Conservation (phyloP, 176 grass and related monocot species). For the Canna indica region DNA sequence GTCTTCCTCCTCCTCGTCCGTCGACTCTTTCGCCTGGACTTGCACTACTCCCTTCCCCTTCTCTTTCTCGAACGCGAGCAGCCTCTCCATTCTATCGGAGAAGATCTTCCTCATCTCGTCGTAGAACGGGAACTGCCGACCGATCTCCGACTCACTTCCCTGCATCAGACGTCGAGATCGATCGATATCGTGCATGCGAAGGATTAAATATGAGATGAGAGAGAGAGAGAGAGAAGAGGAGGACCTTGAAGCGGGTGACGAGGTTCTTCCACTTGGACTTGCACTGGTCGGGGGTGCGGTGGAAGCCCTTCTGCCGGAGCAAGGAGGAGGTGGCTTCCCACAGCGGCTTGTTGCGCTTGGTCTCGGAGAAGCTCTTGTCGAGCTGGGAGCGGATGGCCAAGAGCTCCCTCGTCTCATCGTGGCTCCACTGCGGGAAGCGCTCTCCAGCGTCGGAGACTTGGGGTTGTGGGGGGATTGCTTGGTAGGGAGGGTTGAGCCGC, state of each 20-base stretch:
- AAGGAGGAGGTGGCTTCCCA: constrained; percentile 62
- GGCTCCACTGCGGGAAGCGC: constrained; percentile 81
- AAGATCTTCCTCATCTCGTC: constrained; percentile 72
- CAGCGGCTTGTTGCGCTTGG: constrained; percentile 95
- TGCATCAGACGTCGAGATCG: background rate
- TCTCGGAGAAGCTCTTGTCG: constrained; percentile 68
- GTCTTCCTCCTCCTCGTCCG: constrained; percentile 25
- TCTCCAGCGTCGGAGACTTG: constrained; percentile 25
- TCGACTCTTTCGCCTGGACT: constrained; percentile 21
- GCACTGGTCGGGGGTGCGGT: constrained; percentile 85
- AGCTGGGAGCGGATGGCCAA: constrained; percentile 70
- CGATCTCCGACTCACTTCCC: constrained; percentile 33
- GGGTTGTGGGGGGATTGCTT: constrained; percentile 13
- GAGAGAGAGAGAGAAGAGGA: background rate
- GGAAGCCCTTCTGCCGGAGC: constrained; percentile 55
- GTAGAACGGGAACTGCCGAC: constrained; percentile 68
- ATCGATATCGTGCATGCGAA: background rate
- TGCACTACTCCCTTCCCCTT: constrained; percentile 43
- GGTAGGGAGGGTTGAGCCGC: constrained; percentile 46
- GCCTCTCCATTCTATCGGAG: constrained; percentile 30
- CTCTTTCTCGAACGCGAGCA: constrained; percentile 25
- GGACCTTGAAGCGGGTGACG: constrained; percentile 72
- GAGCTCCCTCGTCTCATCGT: constrained; percentile 64
- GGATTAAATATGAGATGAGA: background rate
- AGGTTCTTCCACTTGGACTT: constrained; percentile 99